These are phyloP conservation scores for Phytophthora idaei DNA, from an alignment of 352 stramenopile species.

Conservation along the genomic window DNA sequence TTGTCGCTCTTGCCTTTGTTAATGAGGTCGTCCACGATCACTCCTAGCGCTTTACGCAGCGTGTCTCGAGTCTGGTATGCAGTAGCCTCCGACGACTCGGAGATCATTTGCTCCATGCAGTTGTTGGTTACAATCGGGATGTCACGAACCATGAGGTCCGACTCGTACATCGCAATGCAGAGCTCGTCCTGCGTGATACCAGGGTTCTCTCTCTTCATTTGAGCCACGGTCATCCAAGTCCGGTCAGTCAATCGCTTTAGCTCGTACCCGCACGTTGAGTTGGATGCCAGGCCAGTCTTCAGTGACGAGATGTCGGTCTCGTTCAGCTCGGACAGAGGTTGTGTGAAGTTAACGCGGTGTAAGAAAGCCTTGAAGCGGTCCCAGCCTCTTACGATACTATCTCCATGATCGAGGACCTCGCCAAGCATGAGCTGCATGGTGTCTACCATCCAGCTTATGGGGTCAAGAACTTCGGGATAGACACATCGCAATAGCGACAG, in stretches of 20 bases:
- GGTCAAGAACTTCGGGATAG: slow-evolving; percentile 12
- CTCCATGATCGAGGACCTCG: slow-evolving; percentile 15
- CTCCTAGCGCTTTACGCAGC: slow-evolving; percentile 13
- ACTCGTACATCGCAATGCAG: slow-evolving; percentile 17
- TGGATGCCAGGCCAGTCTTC: slow-evolving; percentile 22
- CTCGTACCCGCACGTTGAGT: slow-evolving; percentile 36
- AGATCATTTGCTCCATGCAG: slow-evolving; percentile 20
- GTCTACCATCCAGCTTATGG: slow-evolving; percentile 14
- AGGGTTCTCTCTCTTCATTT: slow-evolving; percentile 15
- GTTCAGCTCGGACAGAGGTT: slow-evolving; percentile 19
- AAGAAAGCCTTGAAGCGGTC: background rate
- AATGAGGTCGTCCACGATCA: slow-evolving; percentile 18
- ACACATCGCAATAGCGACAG: slow-evolving; percentile 20
- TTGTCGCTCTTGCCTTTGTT: slow-evolving; percentile 14
- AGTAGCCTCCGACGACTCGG: slow-evolving; percentile 8
- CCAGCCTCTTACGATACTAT: slow-evolving; percentile 17
- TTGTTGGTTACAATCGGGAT: slow-evolving; percentile 25
- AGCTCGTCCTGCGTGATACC: slow-evolving; percentile 12
- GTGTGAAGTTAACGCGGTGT: slow-evolving; percentile 11
- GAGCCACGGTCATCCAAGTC: slow-evolving; percentile 24
- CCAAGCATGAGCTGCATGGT: slow-evolving; percentile 13
- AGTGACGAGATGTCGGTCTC: slow-evolving; percentile 30
- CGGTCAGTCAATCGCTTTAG: slow-evolving; percentile 23
- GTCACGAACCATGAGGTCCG: slow-evolving; percentile 16
- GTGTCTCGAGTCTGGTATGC: slow-evolving; percentile 22